These are phyloP conservation scores for Fagus sylvatica DNA, from an alignment of 306 rosid species.

Conservation along the genomic window DNA sequence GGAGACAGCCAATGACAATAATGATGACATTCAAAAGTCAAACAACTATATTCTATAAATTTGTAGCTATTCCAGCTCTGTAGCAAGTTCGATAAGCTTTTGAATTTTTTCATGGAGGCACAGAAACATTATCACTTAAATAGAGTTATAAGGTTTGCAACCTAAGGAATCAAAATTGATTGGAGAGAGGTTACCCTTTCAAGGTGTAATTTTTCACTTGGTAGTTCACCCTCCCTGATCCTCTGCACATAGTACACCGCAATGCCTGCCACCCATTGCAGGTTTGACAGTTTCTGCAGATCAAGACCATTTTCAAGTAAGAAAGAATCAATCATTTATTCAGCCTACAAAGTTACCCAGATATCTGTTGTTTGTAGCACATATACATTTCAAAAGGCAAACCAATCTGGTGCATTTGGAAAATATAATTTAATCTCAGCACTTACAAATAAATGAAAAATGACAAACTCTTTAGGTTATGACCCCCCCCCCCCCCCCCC, in stretches of 20 bases:
- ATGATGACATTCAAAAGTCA: background rate
- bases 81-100: background rate
- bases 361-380: background rate
- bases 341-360: slow-evolving; percentile 10
- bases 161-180: slow-evolving; percentile 20
- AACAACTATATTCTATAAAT: background rate
- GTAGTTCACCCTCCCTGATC: slow-evolving; percentile 91
- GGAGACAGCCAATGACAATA: background rate
- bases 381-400: background rate
- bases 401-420: background rate
- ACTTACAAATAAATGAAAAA: background rate
- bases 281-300: slow-evolving; percentile 68
- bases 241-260: slow-evolving; percentile 83
- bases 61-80: background rate
- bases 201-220: slow-evolving; percentile 74
- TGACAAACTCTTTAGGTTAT: background rate
- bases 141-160: slow-evolving; percentile 17
- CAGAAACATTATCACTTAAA: slow-evolving; percentile 5
- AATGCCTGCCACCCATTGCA: slow-evolving; percentile 98
- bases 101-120: slow-evolving; percentile 5
- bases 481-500: no score
- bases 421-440: background rate
- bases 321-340: slow-evolving; percentile 24
- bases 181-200: slow-evolving; percentile 51
- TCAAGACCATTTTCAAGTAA: slow-evolving; percentile 28